Conservation (phyloP, 2,329 filamentous ascomycete genomes). For the Clarireedia monteithiana region DNA sequence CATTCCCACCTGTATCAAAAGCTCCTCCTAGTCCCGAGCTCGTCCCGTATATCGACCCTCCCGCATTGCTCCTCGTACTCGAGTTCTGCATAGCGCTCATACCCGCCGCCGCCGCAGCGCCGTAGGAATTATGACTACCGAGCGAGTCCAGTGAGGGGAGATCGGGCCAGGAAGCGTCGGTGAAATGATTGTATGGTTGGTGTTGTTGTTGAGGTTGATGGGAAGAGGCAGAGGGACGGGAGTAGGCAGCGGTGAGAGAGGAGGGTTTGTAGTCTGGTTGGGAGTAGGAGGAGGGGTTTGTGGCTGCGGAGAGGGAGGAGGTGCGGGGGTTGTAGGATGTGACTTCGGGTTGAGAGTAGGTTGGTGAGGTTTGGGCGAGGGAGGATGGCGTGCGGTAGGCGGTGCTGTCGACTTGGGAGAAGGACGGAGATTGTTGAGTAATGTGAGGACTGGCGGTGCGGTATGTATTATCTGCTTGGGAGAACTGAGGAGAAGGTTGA, state of each 20-base stretch:
- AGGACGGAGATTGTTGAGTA: conserved; percentile 25
- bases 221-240: conserved; percentile 22
- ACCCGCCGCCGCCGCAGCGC: conserved; percentile 8
- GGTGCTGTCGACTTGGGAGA: conserved; percentile 20
- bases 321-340: conserved; percentile 21
- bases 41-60: conserved; percentile 13
- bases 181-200: conserved; percentile 23
- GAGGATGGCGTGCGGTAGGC: conserved; percentile 19
- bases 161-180: conserved; percentile 26
- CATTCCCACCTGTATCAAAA: conserved; percentile 11
- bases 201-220: conserved; percentile 16
- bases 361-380: conserved; percentile 23
- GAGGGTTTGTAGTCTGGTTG: conserved; percentile 16
- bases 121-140: background rate
- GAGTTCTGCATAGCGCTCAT: background rate
- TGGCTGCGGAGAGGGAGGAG: conserved; percentile 19
- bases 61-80: conserved; percentile 4
- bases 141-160: conserved; percentile 23
- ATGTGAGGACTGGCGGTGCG: conserved; percentile 26
- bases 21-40: conserved; percentile 13
- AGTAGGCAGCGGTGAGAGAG: conserved; percentile 16
- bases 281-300: conserved; percentile 21
- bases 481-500: conserved; percentile 26
- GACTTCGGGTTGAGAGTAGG: conserved; percentile 22
- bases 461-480: conserved; percentile 24